Percentiles rank a stretch among this genome's conserved stretches.
phyloP scores from a whole-genome alignment of 2,329 filamentous ascomycete genomes.

The Oidium heveae region DNA sequence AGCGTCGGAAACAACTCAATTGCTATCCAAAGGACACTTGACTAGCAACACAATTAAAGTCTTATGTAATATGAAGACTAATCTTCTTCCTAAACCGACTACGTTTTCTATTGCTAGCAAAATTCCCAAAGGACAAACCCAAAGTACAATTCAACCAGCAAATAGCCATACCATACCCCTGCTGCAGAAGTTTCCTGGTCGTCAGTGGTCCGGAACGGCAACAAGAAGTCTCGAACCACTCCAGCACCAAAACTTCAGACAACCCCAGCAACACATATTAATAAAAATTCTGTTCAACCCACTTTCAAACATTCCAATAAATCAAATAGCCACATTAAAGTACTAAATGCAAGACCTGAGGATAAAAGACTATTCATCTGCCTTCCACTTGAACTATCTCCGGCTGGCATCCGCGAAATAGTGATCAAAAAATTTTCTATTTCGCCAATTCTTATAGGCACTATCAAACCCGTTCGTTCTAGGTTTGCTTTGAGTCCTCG shows the following conservation, averaged over 20 bases:
- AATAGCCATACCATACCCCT: background rate
- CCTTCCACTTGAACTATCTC: background rate
- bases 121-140: background rate
- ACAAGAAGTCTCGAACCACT: background rate
- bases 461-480: background rate
- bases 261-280: background rate
- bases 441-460: background rate
- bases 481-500: background rate
- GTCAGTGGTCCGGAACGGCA: background rate
- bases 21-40: background rate
- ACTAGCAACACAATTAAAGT: background rate
- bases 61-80: background rate
- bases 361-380: background rate
- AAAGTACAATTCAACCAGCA: background rate
- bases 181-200: background rate
- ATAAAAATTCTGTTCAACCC: too few species aligned
- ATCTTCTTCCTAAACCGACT: background rate
- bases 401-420: background rate
- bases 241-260: background rate
- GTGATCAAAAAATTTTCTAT: background rate
- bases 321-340: background rate
- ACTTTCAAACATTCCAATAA: background rate
- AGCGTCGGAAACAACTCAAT: background rate
- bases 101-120: background rate
- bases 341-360: background rate